phyloP scores from a whole-genome alignment of 2,329 filamentous ascomycete genomes.

The Scytalidium lignicola region DNA sequence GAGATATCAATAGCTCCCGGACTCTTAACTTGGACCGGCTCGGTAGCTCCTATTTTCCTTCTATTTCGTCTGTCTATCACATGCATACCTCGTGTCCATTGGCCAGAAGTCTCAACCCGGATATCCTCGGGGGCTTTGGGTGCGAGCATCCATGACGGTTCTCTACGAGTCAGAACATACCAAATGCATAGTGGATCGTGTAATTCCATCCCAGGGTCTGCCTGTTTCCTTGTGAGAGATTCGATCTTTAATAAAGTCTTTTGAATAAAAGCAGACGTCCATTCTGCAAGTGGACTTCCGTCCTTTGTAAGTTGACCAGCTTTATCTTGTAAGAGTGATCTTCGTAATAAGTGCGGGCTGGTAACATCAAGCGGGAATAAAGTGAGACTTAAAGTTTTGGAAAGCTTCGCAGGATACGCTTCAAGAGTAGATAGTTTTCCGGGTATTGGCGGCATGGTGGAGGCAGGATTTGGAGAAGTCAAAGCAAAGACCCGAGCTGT shows the following conservation, averaged over 20 bases:
- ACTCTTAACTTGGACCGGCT: constrained; percentile 25
- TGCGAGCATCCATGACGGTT: constrained; percentile 53
- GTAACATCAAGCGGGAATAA: constrained; percentile 78
- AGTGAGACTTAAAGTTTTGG: constrained; percentile 58
- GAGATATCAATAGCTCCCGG: constrained; percentile 27
- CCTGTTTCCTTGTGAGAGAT: constrained; percentile 52
- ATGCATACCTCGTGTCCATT: constrained; percentile 94
- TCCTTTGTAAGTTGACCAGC: constrained; percentile 50
- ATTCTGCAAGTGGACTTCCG: constrained; percentile 68
- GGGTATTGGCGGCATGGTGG: constrained; percentile 72
- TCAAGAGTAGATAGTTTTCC: constrained; percentile 45
- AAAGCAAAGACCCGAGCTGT: constrained; percentile 73
- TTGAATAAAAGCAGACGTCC: constrained; percentile 67
- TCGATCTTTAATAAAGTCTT: constrained; percentile 67
- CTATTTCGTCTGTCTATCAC: constrained; percentile 69
- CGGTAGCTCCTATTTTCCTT: constrained; percentile 41
- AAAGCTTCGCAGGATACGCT: constrained; percentile 59
- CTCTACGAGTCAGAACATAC: constrained; percentile 63
- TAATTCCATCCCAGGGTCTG: constrained; percentile 54
- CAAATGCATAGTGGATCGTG: constrained; percentile 77
- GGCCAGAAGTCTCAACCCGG: constrained; percentile 80
- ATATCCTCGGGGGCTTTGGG: constrained; percentile 67
- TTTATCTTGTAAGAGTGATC: constrained; percentile 51
- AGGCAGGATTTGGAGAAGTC: constrained; percentile 66
- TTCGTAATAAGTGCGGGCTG: constrained; percentile 60